Conservation (phyloP, 2,329 filamentous ascomycete genomes). For the Tolypocladium cylindrosporum region DNA sequence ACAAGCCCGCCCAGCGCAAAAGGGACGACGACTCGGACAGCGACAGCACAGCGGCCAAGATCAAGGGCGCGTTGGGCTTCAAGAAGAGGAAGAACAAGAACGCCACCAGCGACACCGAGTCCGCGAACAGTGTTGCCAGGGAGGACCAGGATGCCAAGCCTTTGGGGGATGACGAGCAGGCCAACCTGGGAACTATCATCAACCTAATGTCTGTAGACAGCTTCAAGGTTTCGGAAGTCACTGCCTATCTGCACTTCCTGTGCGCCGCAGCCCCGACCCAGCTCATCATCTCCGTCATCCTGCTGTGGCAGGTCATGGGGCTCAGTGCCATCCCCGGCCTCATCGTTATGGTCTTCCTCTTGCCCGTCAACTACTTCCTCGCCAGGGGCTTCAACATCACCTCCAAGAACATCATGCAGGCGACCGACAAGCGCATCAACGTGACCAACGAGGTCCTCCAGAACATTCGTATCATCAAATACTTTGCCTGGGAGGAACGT, state of each 20-base stretch:
- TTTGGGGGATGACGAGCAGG: conserved; percentile 54
- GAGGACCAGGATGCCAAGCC: conserved; percentile 27
- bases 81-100: conserved; percentile 47
- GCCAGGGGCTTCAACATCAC: conserved; percentile 76
- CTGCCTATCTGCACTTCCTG: conserved; percentile 92
- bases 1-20: conserved; percentile 27
- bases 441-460: conserved; percentile 94
- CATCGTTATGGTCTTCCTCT: conserved; percentile 74
- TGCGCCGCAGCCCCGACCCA: conserved; percentile 86
- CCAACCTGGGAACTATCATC: conserved; percentile 95
- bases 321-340: conserved; percentile 91
- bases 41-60: conserved; percentile 32
- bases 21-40: conserved; percentile 20
- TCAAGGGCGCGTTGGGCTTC: conserved; percentile 49
- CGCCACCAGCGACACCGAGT: conserved; percentile 21
- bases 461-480: conserved; percentile 98
- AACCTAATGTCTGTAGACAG: conserved; percentile 99
- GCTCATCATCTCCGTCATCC: conserved; percentile 65
- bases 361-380: conserved; percentile 85
- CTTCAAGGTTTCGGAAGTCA: conserved; percentile 94
- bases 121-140: conserved; percentile 19
- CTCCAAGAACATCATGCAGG: conserved; percentile 84
- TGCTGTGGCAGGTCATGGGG: conserved; percentile 86
- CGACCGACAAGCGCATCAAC: conserved; percentile 92
- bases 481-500: conserved; percentile 94